phyloP scores from a whole-genome alignment of 805 yeast species.

The Ogataea nitratoaversa region DNA sequence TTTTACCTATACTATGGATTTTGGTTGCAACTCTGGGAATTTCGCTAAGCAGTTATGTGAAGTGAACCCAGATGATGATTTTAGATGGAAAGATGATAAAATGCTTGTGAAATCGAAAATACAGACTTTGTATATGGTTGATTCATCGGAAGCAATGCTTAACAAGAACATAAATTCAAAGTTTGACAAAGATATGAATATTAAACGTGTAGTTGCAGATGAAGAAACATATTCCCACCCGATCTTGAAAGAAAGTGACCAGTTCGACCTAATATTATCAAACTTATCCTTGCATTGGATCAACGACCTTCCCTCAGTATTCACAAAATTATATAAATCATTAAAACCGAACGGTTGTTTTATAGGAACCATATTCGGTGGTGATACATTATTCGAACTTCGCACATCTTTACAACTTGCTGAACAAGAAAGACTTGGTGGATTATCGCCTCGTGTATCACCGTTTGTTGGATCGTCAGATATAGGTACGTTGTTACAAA shows the following conservation, averaged over 20 bases:
- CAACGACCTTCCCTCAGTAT: conserved; percentile 70
- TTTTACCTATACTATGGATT: conserved; percentile 58
- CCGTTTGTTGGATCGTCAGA: conserved; percentile 79
- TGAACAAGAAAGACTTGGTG: conserved; percentile 74
- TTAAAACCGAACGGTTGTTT: conserved; percentile 79
- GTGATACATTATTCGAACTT: conserved; percentile 80
- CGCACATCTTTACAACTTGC: conserved; percentile 79
- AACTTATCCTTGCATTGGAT: conserved; percentile 81
- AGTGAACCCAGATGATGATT: conserved; percentile 32
- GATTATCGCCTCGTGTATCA: conserved; percentile 74
- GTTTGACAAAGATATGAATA: conserved; percentile 40
- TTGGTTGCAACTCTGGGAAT: conserved; percentile 73
- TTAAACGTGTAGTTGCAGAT: conserved; percentile 55
- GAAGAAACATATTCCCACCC: conserved; percentile 58
- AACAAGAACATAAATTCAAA: conserved; percentile 44
- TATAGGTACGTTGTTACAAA: conserved; percentile 65
- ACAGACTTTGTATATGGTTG: conserved; percentile 59
- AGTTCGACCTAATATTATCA: conserved; percentile 67
- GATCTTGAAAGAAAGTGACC: conserved; percentile 33
- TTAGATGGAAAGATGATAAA: conserved; percentile 49
- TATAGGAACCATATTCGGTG: conserved; percentile 77
- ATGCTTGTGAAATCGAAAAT: conserved; percentile 48
- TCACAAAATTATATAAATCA: conserved; percentile 50
- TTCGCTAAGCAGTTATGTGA: conserved; percentile 33
- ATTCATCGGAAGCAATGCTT: conserved; percentile 52